Evolutionary conservation across 2,329 filamentous ascomycete genomes (phyloP), one percentile per base, ranked within the genome.

Genomic region (Colletotrichum spaethianum): DNA sequence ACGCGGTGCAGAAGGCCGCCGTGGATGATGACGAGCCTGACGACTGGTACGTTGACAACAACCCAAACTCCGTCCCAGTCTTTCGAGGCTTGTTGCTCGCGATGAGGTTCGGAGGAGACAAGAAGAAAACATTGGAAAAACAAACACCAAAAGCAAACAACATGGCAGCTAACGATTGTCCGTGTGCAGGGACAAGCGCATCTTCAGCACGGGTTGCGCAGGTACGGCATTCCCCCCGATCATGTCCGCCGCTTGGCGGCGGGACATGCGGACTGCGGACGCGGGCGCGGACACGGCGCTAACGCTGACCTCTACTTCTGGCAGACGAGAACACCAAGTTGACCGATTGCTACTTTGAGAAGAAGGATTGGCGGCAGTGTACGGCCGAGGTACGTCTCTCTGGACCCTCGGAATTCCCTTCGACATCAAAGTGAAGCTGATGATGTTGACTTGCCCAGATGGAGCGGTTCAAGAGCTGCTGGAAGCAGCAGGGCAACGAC

Each of bases 341-440:
- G 91, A 98, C 95, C 44, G 94, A 98, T 81, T 99, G 96, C 83
- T 98, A 97, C 82, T 98, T 91, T 79, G 94, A 96, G 67, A 98
- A 95, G 88, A 98, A 95, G 81, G 96, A 99, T 81, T 99, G 96
- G 96, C 88, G 96, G 76, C 87, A 89, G 70, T 99, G 96, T 83
- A 93, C 93, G 79, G 87, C 91, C 75, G 96, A 98, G 90, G 96
- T 97, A 82, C 86, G 93, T 84, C 50, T 61, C 31, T 46, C 31
- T 16, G 23, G 38, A n/a, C 40, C 66, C 74, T 59, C 18, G 16
- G 20, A 12, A 6, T n/a, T 50, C 33, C 44, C 23, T 16, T 40
- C 44, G 6, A 7, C 33, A n/a, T n/a, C 11, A 11, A 16, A 14
- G 26, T 53, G 52, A 60, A 67, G 48, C 56, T 64, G 12, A 31